phyloP scores from a whole-genome alignment of 2,329 filamentous ascomycete genomes.

The Botrytis fragariae region DNA sequence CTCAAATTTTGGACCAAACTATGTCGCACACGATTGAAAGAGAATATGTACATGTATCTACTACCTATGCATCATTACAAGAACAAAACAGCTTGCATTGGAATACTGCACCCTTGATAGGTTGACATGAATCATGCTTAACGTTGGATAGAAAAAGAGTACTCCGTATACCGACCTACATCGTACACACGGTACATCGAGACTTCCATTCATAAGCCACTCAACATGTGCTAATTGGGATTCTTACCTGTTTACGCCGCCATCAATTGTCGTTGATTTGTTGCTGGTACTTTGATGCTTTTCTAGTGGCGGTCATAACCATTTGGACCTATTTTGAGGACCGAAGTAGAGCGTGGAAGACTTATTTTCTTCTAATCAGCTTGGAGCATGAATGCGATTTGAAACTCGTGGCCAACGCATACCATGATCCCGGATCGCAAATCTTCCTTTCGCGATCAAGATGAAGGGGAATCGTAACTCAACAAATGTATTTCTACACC shows the following conservation, averaged over 20 bases:
- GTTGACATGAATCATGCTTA: conserved; percentile 8
- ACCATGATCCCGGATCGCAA: conserved; percentile 33
- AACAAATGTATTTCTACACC: background rate
- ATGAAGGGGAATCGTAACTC: conserved; percentile 9
- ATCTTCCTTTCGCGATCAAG: conserved; percentile 21
- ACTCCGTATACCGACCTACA: background rate
- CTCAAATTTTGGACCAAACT: conserved; percentile 6
- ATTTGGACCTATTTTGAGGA: background rate
- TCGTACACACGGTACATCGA: background rate
- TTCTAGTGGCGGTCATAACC: conserved; percentile 5
- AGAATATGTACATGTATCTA: background rate
- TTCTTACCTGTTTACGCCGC: background rate
- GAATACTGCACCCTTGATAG: conserved; percentile 5
- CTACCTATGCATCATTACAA: background rate
- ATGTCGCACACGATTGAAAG: conserved; percentile 20
- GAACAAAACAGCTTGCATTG: conserved; percentile 9
- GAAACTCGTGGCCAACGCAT: conserved; percentile 39
- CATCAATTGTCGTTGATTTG: background rate
- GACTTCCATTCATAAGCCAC: conserved; percentile 2
- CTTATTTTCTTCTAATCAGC: conserved; percentile 24
- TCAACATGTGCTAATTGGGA: background rate
- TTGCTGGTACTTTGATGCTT: background rate
- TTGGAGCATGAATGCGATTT: conserved; percentile 35
- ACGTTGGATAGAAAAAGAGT: background rate
- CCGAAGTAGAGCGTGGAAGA: background rate